phyloP scores from a whole-genome alignment of 148 eudicot species.

The Rhododendron griersonianum region DNA sequence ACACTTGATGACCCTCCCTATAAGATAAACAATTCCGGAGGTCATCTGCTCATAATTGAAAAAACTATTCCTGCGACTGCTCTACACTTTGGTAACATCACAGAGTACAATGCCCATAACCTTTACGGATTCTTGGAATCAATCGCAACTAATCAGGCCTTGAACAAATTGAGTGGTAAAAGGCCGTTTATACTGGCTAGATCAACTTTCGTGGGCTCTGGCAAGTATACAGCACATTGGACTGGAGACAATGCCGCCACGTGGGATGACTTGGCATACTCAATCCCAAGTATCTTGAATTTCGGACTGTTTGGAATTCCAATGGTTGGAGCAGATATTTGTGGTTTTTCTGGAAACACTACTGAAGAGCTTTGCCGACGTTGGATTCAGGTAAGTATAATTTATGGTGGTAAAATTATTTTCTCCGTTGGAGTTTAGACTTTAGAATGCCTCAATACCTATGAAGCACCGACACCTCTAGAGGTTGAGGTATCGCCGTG shows the following conservation, averaged over 20 bases:
- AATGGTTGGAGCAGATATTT: conserved; percentile 96
- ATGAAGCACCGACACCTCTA: no score
- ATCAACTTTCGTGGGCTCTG: conserved; percentile 84
- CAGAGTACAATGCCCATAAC: conserved; percentile 67
- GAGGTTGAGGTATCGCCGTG: no score
- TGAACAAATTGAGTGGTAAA: conserved; percentile 39
- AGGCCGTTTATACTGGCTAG: conserved; percentile 71
- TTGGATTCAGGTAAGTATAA: conserved; percentile 68
- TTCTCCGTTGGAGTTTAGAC: not conserved
- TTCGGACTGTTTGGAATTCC: conserved; percentile 79
- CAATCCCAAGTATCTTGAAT: conserved; percentile 66
- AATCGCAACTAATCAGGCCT: conserved; percentile 48
- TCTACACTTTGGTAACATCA: conserved; percentile 37
- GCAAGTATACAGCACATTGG: conserved; percentile 87
- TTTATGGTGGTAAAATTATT: not conserved
- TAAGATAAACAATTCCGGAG: conserved; percentile 59
- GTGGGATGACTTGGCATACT: conserved; percentile 67
- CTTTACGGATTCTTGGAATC: conserved; percentile 67
- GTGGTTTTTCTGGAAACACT: conserved; percentile 66
- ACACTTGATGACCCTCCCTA: conserved; percentile 73
- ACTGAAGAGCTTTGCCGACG: conserved; percentile 83
- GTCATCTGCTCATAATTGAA: conserved; percentile 28
- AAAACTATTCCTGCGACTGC: conserved; percentile 65
- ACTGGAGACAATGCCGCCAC: conserved; percentile 89
- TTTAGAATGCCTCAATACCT: not conserved